Evolutionary conservation across 1,284 basidiomycete genomes (phyloP).

Genomic region (Wallemia mellicola): DNA sequence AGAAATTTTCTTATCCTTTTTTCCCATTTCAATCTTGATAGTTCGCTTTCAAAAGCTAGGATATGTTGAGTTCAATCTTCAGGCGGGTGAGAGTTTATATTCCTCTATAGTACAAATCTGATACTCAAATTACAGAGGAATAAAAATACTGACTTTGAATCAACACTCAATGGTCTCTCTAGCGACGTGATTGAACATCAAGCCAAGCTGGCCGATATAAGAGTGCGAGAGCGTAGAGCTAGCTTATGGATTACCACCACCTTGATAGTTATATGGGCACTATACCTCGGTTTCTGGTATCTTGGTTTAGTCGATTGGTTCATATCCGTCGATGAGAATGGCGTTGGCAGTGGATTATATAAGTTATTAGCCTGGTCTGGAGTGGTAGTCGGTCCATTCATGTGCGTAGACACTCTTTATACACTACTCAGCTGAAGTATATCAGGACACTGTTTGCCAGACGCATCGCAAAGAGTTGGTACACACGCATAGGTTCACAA

Average conservation of each 20-base stretch:
- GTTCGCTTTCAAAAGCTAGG: neutral
- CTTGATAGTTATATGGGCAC: conserved; percentile 44
- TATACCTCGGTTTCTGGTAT: conserved; percentile 61
- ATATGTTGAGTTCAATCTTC: neutral
- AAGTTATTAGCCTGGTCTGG: conserved; percentile 21
- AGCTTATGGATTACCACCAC: conserved; percentile 55
- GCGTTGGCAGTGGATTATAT: conserved; percentile 15
- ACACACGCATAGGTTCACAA: conserved; percentile 43
- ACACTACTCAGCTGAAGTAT: conserved; percentile 2
- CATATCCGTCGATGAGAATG: conserved; percentile 13
- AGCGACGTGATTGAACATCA: conserved; percentile 24
- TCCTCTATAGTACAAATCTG: neutral
- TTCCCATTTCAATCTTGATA: neutral
- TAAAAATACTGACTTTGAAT: conserved; percentile 19
- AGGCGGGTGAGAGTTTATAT: neutral
- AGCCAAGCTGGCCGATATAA: conserved; percentile 54
- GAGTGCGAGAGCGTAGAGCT: conserved; percentile 50
- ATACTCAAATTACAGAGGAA: conserved; percentile 2
- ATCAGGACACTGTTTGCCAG: conserved; percentile 49
- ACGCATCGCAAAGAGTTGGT: conserved; percentile 60
- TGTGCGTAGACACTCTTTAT: conserved; percentile 26
- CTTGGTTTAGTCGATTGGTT: conserved; percentile 16
- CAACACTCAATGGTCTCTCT: conserved; percentile 19
- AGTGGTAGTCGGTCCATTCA: conserved; percentile 39
- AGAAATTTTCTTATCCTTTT: neutral